These are phyloP conservation scores for Coniochaeta pulveracea DNA, from an alignment of 2,329 filamentous ascomycete genomes.

Conservation along the genomic window DNA sequence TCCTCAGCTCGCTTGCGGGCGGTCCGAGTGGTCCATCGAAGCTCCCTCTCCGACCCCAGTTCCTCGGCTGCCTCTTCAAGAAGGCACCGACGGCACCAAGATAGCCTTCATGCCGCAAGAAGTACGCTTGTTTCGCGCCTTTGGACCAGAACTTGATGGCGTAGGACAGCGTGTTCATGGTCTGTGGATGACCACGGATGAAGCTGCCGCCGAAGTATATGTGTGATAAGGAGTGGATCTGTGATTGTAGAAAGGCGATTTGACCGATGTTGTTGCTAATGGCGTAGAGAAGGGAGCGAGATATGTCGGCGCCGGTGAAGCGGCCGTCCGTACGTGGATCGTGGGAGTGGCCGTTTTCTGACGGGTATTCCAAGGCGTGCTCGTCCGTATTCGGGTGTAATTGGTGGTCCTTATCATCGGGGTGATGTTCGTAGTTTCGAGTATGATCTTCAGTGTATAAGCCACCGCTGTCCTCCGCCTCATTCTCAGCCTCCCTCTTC, in stretches of 20 bases:
- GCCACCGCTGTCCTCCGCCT: slow-evolving; percentile 62
- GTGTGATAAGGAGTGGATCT: slow-evolving; percentile 80
- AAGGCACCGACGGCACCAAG: slow-evolving; percentile 91
- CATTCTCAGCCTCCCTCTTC: slow-evolving; percentile 72
- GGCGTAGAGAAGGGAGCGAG: slow-evolving; percentile 82
- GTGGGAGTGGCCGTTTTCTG: slow-evolving; percentile 11
- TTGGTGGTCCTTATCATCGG: slow-evolving; percentile 8
- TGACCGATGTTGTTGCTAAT: slow-evolving; percentile 98
- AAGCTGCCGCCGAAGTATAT: slow-evolving; percentile 98
- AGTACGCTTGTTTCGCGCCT: slow-evolving; percentile 89
- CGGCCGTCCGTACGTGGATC: slow-evolving; percentile 20
- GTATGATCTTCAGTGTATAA: slow-evolving; percentile 41
- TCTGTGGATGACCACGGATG: slow-evolving; percentile 91
- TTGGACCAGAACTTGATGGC: slow-evolving; percentile 96
- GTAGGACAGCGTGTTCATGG: slow-evolving; percentile 94
- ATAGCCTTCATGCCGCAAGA: slow-evolving; percentile 90
- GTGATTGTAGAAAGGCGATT: slow-evolving; percentile 93
- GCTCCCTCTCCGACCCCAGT: slow-evolving; percentile 81
- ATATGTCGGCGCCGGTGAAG: slow-evolving; percentile 78
- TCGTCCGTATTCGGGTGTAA: slow-evolving; percentile 8
- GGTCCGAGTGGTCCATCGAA: slow-evolving; percentile 38
- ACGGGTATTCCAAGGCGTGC: slow-evolving; percentile 4
- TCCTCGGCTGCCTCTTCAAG: slow-evolving; percentile 76
- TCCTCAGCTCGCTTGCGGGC: slow-evolving; percentile 16
- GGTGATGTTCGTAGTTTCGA: slow-evolving; percentile 20